Base-by-base conservation (phyloP, 2,329 filamentous ascomycete genomes). In the Beauveria australis region DNA sequence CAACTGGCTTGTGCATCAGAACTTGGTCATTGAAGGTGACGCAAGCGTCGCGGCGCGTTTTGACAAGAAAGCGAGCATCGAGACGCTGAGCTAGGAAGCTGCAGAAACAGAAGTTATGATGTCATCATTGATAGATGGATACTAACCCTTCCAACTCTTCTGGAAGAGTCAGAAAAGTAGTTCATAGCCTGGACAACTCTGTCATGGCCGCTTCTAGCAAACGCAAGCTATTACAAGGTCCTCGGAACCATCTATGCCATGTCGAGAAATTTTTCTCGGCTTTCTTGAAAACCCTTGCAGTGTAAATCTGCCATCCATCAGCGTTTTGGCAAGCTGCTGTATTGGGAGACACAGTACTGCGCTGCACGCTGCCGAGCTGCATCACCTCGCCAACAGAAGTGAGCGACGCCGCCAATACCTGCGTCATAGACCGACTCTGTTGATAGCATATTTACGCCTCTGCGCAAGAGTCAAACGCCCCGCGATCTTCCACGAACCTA, bases 261-360 rank as follows among this genome's bases (percentile, higher is more conserved):
- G 22, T 24, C 3, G 24, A 24, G 16, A 10, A 1, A 9, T 2
- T 24, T 3, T 4, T 2, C 1, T n/a, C 19, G 3, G 26, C 4
- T 3, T 44, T 22, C 7, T 30, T 3, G 18, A 24, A 59, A 30
- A 51, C 10, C 5, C 7, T 43, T 44, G 22, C 10, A 9, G 7
- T 4, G 33, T 18, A 37, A 1, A 70, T 70, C 33, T 69, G 62
- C 69, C 71, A 71, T 72, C 67, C 6, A 70, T 65, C 0, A 73
- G 66, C 14, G 74, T 74, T 14, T 71, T 69, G 0, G 76, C 72
- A n/a, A 85, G 73, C 40, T 77, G 71, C 9, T 69, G 70, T 28
- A 88, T 71, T 2, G 87, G 84, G 83, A 0, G 83, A 75, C 41
- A 88, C 75, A 0, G 84, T 87, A 24, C 88, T 79, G 67, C 85